These are phyloP conservation scores for Gaeumannomyces tritici DNA, from an alignment of 2,329 filamentous ascomycete genomes.

Conservation along the genomic window DNA sequence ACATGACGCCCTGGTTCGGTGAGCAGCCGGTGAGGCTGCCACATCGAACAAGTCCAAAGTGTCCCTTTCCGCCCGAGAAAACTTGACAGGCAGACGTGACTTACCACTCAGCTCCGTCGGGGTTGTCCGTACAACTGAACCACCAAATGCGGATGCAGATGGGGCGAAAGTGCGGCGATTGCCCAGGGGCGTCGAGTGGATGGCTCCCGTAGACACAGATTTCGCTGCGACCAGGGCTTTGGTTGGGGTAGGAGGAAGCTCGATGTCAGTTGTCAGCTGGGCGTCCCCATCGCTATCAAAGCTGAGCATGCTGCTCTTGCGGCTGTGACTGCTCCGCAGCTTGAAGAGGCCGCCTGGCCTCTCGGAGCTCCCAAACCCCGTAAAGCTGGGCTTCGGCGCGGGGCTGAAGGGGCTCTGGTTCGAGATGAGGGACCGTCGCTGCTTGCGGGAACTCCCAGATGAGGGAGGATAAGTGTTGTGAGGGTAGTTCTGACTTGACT, in stretches of 20 bases:
- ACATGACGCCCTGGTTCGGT: not conserved
- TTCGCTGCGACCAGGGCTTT: constrained; percentile 44
- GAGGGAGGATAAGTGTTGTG: constrained; percentile 57
- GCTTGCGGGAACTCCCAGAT: constrained; percentile 48
- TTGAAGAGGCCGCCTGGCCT: constrained; percentile 59
- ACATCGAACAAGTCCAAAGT: not conserved
- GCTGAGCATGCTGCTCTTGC: constrained; percentile 66
- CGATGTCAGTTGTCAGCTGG: constrained; percentile 40
- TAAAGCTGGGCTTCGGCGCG: constrained; percentile 33
- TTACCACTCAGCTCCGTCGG: constrained; percentile 27
- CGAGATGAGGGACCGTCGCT: constrained; percentile 67
- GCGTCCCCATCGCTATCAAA: constrained; percentile 60
- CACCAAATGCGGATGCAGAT: constrained; percentile 29
- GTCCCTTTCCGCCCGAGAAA: not conserved
- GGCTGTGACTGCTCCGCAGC: constrained; percentile 36
- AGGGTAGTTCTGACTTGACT: constrained; percentile 30
- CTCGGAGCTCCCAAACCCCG: constrained; percentile 44
- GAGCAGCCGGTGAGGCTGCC: not conserved
- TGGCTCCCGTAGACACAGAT: constrained; percentile 3
- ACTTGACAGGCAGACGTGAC: constrained; percentile 21
- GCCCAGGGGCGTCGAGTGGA: constrained; percentile 11
- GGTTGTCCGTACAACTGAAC: constrained; percentile 13
- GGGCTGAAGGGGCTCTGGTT: constrained; percentile 66
- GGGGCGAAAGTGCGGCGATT: constrained; percentile 17
- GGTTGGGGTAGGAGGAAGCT: constrained; percentile 89